phyloP scores from a whole-genome alignment of 805 yeast species.

The Yarrowia deformans region DNA sequence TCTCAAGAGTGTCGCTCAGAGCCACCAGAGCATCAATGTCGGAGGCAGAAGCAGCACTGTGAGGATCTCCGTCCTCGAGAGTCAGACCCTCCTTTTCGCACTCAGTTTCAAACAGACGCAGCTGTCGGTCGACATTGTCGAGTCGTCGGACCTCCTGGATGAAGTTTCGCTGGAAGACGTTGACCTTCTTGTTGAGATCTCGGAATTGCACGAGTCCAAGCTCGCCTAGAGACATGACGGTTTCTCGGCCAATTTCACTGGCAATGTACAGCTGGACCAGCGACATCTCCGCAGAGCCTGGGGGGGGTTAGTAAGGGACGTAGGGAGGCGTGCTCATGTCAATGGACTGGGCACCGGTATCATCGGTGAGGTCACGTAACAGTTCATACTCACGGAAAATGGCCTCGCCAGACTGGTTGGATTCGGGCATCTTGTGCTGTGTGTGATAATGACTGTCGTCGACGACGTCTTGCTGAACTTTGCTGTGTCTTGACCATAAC shows the following conservation, averaged over 20 bases:
- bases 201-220: slow-evolving; percentile 86
- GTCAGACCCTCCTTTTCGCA: slow-evolving; percentile 48
- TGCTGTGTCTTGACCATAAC: slow-evolving; percentile 27
- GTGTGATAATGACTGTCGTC: slow-evolving; percentile 24
- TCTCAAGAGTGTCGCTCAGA: slow-evolving; percentile 72
- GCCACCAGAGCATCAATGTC: slow-evolving; percentile 75
- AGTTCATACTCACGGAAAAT: slow-evolving; percentile 49
- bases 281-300: slow-evolving; percentile 96
- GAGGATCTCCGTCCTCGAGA: slow-evolving; percentile 54
- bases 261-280: slow-evolving; percentile 91
- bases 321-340: no score
- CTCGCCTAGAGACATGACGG: slow-evolving; percentile 85
- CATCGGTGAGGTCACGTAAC: neutral
- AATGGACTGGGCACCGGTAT: no score
- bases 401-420: slow-evolving; percentile 47
- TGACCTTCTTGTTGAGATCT: slow-evolving; percentile 81
- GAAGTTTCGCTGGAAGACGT: slow-evolving; percentile 87
- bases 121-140: slow-evolving; percentile 89
- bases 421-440: slow-evolving; percentile 34
- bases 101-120: slow-evolving; percentile 54
- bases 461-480: slow-evolving; percentile 33
- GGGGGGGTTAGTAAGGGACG: neutral
- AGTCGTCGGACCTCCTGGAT: slow-evolving; percentile 84
- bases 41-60: slow-evolving; percentile 53
- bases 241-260: slow-evolving; percentile 85